Base-by-base conservation (phyloP, 208 protist genomes). In the Porcisia hertigi region DNA sequence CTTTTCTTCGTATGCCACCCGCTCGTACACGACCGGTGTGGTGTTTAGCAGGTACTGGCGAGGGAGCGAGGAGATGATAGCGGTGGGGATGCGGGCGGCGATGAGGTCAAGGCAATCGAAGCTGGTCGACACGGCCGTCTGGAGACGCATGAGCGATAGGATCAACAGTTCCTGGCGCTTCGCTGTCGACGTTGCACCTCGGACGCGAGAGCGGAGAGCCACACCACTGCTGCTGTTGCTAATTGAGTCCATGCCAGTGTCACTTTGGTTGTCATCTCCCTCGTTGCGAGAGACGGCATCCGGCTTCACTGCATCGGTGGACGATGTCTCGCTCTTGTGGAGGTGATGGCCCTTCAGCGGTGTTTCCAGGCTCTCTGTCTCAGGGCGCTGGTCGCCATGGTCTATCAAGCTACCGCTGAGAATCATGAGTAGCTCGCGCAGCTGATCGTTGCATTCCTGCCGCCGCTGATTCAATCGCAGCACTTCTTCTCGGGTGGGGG, bases 51-150 rank as follows among this genome's bases (percentile, higher is more conserved):
- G 80, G 77, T 86, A 88, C 23, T 81, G 69, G 59, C 52, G 57
- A 3, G 76, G 66, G 14, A 85, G 54, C 8, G 73, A 73, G 30
- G 81, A 76, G 49, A 87, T 54, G 69, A 88, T n/a, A 25, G 73
- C 49, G 36, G 58, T 69, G n/a, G 77, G 69, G 30, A 90, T 75
- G 69, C 77, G 71, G 12, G 53, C 71, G 34, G 84, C 83, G 67
- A 90, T 55, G 65, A 86, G 79, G 20, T 74, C 52, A 67, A 82
- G 82, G 80, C 86, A 90, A 76, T 86, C 82, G 54, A 86, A 87
- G 79, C 86, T 90, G 59, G 63, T 82, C 20, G 74, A 59, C 11
- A 79, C 79, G 0, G 75, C 79, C 9, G 70, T 76, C 72, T 78
- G 73, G 65, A 90, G 75, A 0, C 86, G 86, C 69, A 75, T 81